Base-by-base conservation (phyloP, 306 rosid species). In the Geum urbanum region DNA sequence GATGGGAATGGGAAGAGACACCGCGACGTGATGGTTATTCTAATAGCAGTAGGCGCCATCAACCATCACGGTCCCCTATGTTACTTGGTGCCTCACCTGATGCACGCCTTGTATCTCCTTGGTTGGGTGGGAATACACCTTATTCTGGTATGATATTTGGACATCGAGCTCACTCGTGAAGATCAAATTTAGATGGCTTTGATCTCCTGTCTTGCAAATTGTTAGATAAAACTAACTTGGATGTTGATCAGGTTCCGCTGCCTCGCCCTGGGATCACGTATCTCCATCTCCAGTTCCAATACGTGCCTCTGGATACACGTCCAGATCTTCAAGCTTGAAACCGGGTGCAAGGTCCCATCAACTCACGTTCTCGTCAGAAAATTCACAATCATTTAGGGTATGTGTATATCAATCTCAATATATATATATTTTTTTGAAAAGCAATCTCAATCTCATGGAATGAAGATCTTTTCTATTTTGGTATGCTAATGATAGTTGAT, bases 1-100 rank as follows among this genome's bases (percentile, higher is more conserved):
- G 85, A 65, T 94, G 97, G 98, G 98, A 94, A 84, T 94, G 98
- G 98, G 92, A 86, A 66, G 98, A 90, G 57, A 78, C 97, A 60
- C 97, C 98, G 65, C 84, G 91, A 8, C 84, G 88, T 76, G 96
- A 94, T 54, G 72, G 80, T 63, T 76, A 75, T 73, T 79, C 92
- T 60, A 79, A 74, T 78, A 53, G 80, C 63, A 82, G 88, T 60
- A 84, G 86, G 78, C 92, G 74, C 45, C 71, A 87, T 86, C 96
- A 87, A 77, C 97, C 98, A 72, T 90, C 97, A 56, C 95, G 86
- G 16, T 91, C 98, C 70, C 97, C 98, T 18, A 87, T 88, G 97
- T 83, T 88, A 37, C 71, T 90, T 78, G 98, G 97, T 47, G 87
- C 97, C 79, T 94, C 98, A 67, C 98, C 98, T 10, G 98, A 90